Evolutionary conservation across 352 stramenopile species (phyloP).

Genomic region (Phytophthora fragariae): DNA sequence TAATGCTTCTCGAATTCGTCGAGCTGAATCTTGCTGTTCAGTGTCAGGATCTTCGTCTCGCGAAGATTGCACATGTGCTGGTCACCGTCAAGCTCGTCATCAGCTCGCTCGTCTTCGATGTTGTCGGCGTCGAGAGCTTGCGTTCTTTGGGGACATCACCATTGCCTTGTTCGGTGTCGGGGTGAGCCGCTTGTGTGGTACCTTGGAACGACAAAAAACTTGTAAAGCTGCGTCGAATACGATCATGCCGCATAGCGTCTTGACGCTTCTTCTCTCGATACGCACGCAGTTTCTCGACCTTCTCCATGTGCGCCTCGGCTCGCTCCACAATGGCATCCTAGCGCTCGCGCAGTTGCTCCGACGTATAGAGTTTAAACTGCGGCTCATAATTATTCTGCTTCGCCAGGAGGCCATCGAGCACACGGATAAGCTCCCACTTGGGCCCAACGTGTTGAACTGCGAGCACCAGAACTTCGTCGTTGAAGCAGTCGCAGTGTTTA

Average conservation of each 20-base stretch:
- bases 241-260: slow-evolving; percentile 39
- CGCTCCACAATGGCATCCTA: slow-evolving; percentile 65
- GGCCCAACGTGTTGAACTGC: slow-evolving; percentile 59
- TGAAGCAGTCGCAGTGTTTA: slow-evolving; percentile 75
- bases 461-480: slow-evolving; percentile 71
- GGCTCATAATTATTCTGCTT: slow-evolving; percentile 53
- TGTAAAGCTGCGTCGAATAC: slow-evolving; percentile 42
- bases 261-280: slow-evolving; percentile 62
- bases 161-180: too few species aligned
- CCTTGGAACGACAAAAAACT: not conserved
- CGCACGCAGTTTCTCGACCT: slow-evolving; percentile 62
- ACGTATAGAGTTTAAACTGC: slow-evolving; percentile 64
- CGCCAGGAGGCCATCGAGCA: slow-evolving; percentile 57
- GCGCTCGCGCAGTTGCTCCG: slow-evolving; percentile 67
- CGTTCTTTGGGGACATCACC: too few species aligned
- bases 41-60: slow-evolving; percentile 64
- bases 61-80: slow-evolving; percentile 45
- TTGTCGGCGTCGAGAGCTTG: too few species aligned
- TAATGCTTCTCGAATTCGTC: slow-evolving; percentile 72
- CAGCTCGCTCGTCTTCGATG: too few species aligned
- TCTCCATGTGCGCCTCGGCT: slow-evolving; percentile 62
- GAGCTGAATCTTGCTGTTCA: slow-evolving; percentile 61
- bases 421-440: slow-evolving; percentile 76
- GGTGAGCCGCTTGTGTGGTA: too few species aligned
- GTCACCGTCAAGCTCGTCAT: too few species aligned